Evolutionary conservation across 2,329 filamentous ascomycete genomes (phyloP).

Genomic region (Exophiala spinifera): DNA sequence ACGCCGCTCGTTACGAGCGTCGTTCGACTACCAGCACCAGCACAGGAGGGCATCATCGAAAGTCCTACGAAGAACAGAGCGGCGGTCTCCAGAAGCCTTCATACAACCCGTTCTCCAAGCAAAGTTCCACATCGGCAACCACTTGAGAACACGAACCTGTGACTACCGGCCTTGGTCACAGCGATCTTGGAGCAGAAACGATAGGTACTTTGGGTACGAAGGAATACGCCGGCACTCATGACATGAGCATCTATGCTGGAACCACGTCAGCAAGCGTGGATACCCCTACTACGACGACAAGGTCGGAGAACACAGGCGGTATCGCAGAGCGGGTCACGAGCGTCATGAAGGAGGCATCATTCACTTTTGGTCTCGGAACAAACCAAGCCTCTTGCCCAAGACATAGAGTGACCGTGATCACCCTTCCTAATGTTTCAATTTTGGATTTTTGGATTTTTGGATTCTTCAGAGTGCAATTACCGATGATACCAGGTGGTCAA

Average conservation of each 20-base stretch:
- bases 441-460: no score
- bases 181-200: background rate
- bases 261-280: background rate
- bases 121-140: conserved; percentile 4
- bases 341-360: conserved; percentile 2
- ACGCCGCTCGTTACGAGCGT: background rate
- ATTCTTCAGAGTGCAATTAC: no score
- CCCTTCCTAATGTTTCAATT: background rate
- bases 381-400: conserved; percentile 6
- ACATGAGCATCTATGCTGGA: background rate
- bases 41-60: background rate
- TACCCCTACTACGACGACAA: background rate
- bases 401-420: background rate
- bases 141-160: background rate
- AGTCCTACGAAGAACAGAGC: conserved; percentile 8
- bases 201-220: background rate
- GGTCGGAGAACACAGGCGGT: conserved; percentile 1
- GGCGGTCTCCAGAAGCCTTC: conserved; percentile 23
- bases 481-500: no score
- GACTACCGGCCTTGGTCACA: background rate
- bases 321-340: background rate
- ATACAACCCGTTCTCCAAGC: conserved; percentile 24
- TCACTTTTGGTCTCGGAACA: background rate
- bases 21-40: conserved; percentile 2
- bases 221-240: background rate